Evolutionary conservation across 208 protist species (phyloP), one percentile per base, ranked within the genome.

Genomic region (Acanthamoeba castellanii): DNA sequence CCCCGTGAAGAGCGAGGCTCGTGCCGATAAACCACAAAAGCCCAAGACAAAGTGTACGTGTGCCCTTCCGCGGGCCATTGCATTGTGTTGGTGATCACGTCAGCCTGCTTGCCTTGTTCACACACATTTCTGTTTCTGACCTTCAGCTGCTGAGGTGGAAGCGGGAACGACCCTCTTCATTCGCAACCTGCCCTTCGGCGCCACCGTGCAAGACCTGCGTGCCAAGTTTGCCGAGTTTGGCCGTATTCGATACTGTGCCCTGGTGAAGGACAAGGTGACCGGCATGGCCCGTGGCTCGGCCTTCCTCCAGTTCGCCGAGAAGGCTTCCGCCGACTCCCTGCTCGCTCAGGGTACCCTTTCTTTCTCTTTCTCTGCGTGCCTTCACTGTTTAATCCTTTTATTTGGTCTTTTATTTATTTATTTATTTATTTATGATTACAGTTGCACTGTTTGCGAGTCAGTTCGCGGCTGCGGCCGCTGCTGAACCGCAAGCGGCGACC

Each of bases 281-380:
- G 82, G 82, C 27, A 66, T 59, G 52, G 20, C 52, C 18, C 82
- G 82, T 34, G 82, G 82, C 50, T 68, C 82, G 47, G 82, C 82
- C 50, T 89, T 89, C 82, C 52, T 89, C 30, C 82, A 89, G 52
- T 89, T 89, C 32, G 7, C 20, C 13, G n/a, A 89, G 52, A 89
- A 89, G 55, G 25, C 82, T 0, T 57, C 82, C 2, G 82, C 82
- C 52, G 82, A 89, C 25, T 2, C 32, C 37, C 16, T 82, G 37
- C 42, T 82, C 37, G 74, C 74, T 50, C 74, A 82, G 25, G 74
- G 74, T 82, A 52, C 37, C 8, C n/a, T 34, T 14, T 9, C n/a
- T 13, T 52, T 14, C 52, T 27, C 34, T 11, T 7, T 42, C 22
- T 76, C 11, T 9, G 42, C 13, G 30, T 42, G 68, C 22, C 11